Conservation (phyloP, 129 eudicot species). For the Silybum marianum region DNA sequence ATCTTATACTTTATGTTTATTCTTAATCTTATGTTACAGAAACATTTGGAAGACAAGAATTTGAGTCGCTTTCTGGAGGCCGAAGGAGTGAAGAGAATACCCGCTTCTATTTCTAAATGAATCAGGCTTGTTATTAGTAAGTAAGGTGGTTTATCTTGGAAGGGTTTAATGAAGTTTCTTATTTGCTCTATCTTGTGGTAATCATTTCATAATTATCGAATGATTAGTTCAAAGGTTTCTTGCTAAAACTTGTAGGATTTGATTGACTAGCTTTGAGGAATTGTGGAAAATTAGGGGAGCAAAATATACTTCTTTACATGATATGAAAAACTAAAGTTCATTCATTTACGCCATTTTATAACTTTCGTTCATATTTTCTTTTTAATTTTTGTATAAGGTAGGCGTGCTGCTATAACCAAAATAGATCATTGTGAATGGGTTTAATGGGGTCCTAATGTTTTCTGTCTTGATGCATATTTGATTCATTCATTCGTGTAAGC, state of each 20-base stretch:
- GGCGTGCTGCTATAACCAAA: background rate
- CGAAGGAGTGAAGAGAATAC: conserved; percentile 56
- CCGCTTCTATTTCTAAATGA: conserved; percentile 49
- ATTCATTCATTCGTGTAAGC: too few species aligned
- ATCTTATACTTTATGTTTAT: background rate
- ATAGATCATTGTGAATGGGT: background rate
- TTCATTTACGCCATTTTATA: background rate
- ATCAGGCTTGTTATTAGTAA: conserved; percentile 15
- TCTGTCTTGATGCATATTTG: too few species aligned
- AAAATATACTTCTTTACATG: background rate
- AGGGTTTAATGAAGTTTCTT: too few species aligned
- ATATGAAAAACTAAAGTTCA: background rate
- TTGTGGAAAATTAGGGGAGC: conserved; percentile 14
- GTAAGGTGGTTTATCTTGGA: too few species aligned
- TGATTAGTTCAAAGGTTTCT: background rate
- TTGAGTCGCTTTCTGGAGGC: conserved; percentile 79
- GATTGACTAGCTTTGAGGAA: conserved; percentile 1
- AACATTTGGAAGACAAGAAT: conserved; percentile 84
- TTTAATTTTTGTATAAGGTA: background rate
- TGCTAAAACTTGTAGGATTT: conserved; percentile 1
- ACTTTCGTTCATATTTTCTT: background rate
- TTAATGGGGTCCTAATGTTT: too few species aligned
- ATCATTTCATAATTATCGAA: background rate
- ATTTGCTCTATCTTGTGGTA: too few species aligned
- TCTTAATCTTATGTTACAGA: conserved; percentile 37